Conservation (phyloP, 164 flowering plant species). For the Warburgia ugandensis region DNA sequence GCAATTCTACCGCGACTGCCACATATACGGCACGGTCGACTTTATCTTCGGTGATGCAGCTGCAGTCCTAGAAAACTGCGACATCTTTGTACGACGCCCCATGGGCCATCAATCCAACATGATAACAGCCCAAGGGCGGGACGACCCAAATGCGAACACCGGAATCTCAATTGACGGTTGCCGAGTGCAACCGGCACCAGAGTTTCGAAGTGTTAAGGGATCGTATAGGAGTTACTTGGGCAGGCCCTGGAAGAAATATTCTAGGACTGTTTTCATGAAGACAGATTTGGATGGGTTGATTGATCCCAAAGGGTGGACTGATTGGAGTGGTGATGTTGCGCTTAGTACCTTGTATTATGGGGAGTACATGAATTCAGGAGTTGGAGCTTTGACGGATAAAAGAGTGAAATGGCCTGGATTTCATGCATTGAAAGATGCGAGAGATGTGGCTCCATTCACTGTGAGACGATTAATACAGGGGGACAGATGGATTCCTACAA, state of each 20-base stretch:
- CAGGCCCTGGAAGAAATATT: conserved; percentile 56
- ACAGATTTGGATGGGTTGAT: conserved; percentile 50
- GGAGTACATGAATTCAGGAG: conserved; percentile 52
- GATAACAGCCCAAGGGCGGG: conserved; percentile 60
- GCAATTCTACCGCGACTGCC: conserved; percentile 62
- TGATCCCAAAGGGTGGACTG: conserved; percentile 49
- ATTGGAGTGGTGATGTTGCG: conserved; percentile 43
- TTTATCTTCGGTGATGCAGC: conserved; percentile 62
- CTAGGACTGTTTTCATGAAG: conserved; percentile 42
- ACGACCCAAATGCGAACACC: conserved; percentile 30
- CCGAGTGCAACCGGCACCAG: conserved; percentile 30
- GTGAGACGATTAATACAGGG: conserved; percentile 44
- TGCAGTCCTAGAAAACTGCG: conserved; percentile 50
- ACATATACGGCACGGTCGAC: conserved; percentile 54
- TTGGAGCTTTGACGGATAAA: conserved; percentile 25
- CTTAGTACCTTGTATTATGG: conserved; percentile 44
- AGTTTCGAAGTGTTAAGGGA: conserved; percentile 18
- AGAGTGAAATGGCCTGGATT: conserved; percentile 69
- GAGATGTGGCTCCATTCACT: conserved; percentile 32
- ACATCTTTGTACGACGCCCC: conserved; percentile 41
- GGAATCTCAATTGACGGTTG: conserved; percentile 47
- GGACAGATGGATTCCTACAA: conserved; percentile 45
- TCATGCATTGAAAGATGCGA: conserved; percentile 30
- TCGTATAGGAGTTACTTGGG: conserved; percentile 40
- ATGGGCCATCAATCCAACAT: conserved; percentile 41